Base-by-base conservation (phyloP, 1,284 basidiomycete species). In the Violaceomyces palustris region DNA sequence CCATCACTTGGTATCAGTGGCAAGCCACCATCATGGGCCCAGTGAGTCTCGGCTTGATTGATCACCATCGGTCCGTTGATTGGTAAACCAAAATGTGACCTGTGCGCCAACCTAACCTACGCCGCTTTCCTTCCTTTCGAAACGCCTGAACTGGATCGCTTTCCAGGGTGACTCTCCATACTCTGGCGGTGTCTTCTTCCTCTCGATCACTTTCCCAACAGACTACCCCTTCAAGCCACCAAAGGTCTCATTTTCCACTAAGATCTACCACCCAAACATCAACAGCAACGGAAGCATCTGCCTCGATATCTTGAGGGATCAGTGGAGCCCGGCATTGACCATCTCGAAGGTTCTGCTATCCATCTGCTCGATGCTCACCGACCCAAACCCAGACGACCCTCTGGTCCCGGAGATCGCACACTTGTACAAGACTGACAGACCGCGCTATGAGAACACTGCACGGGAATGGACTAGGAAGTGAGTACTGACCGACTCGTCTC, bases 181-280 rank as follows among this genome's bases (percentile, higher is more conserved):
- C 58, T 51, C 59, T 21, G 68, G 66, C 29, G 69, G 69, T 45
- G 58, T 60, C 38, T 72, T 72, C 42, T 59, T 72, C 60, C 50
- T 74, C 33, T 63, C 64, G 37, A 88, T 93, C 75, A 83, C 81
- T 37, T 92, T 93, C 82, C 67, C 70, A 7, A 69, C 67, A 53
- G 69, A 71, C 61, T 71, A 72, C 57, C 71, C 69, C 25, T 73
- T 73, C 68, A 72, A 73, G 80, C 93, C 94, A 30, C 94, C 94
- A 75, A 97, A 97, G 82, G 90, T 98, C 76, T 87, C 86, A 78
- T 98, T 99, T 79, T 91, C 88, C 67, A 98, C 93, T 74, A 96
- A 82, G 74, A 80, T 80, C 74, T 91, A 90, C 75, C 90, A 93
- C 76, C 88, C 88, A 37, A 93, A 93, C 80, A 92, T 94, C 87